phyloP scores from a whole-genome alignment of 768 basidiomycete genomes.

The Phylloporus sp. region DNA sequence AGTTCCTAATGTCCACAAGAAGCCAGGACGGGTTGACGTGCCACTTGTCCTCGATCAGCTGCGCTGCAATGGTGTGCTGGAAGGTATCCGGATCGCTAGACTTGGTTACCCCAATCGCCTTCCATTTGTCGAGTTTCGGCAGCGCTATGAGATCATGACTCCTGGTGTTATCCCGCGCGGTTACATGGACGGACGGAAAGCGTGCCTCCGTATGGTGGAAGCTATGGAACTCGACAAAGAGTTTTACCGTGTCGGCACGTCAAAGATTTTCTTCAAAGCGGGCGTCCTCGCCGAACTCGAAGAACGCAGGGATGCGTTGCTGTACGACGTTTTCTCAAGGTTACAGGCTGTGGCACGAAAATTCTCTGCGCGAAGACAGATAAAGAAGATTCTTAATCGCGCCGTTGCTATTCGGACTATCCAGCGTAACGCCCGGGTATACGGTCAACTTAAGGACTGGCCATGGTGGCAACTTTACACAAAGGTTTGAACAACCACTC shows the following conservation, averaged over 20 bases:
- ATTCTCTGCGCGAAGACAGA: slow-evolving; percentile 83
- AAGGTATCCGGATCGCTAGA: slow-evolving; percentile 96
- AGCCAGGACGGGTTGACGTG: slow-evolving; percentile 85
- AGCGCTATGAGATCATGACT: slow-evolving; percentile 93
- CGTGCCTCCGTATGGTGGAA: slow-evolving; percentile 86
- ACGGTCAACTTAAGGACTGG: slow-evolving; percentile 89
- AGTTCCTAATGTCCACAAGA: slow-evolving; percentile 90
- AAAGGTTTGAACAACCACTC: slow-evolving; percentile 47
- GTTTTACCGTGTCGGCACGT: slow-evolving; percentile 87
- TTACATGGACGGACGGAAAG: slow-evolving; percentile 97
- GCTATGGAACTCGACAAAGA: slow-evolving; percentile 82
- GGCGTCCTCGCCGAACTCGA: slow-evolving; percentile 95
- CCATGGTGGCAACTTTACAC: slow-evolving; percentile 99
- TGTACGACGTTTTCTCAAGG: slow-evolving; percentile 85
- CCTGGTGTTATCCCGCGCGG: slow-evolving; percentile 90
- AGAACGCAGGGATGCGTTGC: slow-evolving; percentile 80
- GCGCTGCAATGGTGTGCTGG: slow-evolving; percentile 97
- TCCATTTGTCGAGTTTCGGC: slow-evolving; percentile 95
- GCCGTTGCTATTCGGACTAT: slow-evolving; percentile 88
- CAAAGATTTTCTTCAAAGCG: slow-evolving; percentile 99
- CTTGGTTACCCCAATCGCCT: slow-evolving; percentile 96
- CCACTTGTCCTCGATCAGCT: slow-evolving; percentile 95
- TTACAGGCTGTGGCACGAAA: slow-evolving; percentile 83
- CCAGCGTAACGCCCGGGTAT: slow-evolving; percentile 89
- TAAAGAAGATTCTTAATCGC: slow-evolving; percentile 92